Base-by-base conservation (phyloP, 345 rosid species). In the Raphanus raphanistrum region DNA sequence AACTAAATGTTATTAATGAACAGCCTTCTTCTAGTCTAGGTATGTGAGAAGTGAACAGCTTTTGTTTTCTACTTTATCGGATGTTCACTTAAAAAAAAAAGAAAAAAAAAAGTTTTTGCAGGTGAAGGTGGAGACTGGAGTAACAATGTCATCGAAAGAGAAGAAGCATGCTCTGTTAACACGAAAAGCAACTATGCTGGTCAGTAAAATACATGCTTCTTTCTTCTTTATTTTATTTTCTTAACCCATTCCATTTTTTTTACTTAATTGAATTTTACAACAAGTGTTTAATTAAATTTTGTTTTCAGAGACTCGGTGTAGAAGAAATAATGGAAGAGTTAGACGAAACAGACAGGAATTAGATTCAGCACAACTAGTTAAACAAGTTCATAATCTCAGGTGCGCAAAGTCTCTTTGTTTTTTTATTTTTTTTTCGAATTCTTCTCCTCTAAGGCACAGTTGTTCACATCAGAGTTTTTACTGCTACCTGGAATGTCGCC, bases 401-500 rank as follows among this genome's bases (percentile, higher is more conserved):
- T 48, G 45, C 4, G 3, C 31, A 28, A 28, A 28, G 52, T 43
- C 15, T 48, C 55, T 48, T 43, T 43, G 52, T 17, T 48, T 12
- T 41, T 45, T 12, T 4, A 13, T 5, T n/a, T 21, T 21, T 21
- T 21, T 21, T 21, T 0, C 52, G 6, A 45, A 45, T 45, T 12
- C 52, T 45, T 38, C 11, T 38, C 45, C 45, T 38, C 45, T 38
- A 38, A 38, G 45, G 9, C 45, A 38, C 16, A 10, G 55, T 48
- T 48, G 17, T 48, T 13, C 17, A 48, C 16, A 48, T 89, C 58
- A 88, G 92, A 96, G 80, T 92, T 33, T 92, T 92, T 84, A 96
- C 90, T 43, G 98, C 99, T 25, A 95, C 99, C 52, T 95, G 99
- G 99, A 95, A 95, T 78, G 99, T 95, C 64, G 99, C 94, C 76